These are phyloP conservation scores for Candida coleopterorum DNA, from an alignment of 805 yeast genomes.

Conservation along the genomic window DNA sequence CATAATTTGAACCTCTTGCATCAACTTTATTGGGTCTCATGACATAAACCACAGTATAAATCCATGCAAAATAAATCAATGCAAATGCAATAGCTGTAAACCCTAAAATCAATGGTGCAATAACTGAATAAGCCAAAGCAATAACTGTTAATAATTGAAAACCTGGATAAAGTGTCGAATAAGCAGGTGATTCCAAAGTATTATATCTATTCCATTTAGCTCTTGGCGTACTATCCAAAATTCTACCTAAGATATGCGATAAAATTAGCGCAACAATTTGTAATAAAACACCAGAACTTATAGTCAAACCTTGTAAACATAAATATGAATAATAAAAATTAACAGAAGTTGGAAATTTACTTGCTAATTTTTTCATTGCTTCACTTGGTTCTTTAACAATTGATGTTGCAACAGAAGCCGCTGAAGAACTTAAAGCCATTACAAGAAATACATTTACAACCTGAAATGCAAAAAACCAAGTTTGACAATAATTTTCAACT, in stretches of 20 bases:
- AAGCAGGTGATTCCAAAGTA: conserved; percentile 59
- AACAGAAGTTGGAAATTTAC: conserved; percentile 81
- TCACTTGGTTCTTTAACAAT: conserved; percentile 59
- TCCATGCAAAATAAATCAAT: conserved; percentile 55
- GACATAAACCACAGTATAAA: conserved; percentile 64
- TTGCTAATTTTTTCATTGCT: conserved; percentile 73
- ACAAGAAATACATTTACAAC: conserved; percentile 87
- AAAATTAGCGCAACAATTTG: conserved; percentile 72
- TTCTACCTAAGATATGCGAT: conserved; percentile 61
- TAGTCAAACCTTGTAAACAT: conserved; percentile 73
- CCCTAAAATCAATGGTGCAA: conserved; percentile 67
- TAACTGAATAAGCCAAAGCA: conserved; percentile 69
- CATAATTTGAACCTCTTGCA: conserved; percentile 69
- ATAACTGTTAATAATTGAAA: conserved; percentile 73
- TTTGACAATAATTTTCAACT: conserved; percentile 77
- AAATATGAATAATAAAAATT: conserved; percentile 86
- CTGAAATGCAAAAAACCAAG: conserved; percentile 87
- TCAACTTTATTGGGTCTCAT: conserved; percentile 52
- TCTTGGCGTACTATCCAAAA: conserved; percentile 86
- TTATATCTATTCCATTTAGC: conserved; percentile 80
- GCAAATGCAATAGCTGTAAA: conserved; percentile 58
- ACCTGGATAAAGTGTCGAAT: conserved; percentile 81
- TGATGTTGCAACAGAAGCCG: conserved; percentile 70
- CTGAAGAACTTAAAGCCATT: conserved; percentile 77
- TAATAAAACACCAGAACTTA: conserved; percentile 70